Evolutionary conservation across 164 flowering plant species (phyloP).

Genomic region (Berberis vulgaris): DNA sequence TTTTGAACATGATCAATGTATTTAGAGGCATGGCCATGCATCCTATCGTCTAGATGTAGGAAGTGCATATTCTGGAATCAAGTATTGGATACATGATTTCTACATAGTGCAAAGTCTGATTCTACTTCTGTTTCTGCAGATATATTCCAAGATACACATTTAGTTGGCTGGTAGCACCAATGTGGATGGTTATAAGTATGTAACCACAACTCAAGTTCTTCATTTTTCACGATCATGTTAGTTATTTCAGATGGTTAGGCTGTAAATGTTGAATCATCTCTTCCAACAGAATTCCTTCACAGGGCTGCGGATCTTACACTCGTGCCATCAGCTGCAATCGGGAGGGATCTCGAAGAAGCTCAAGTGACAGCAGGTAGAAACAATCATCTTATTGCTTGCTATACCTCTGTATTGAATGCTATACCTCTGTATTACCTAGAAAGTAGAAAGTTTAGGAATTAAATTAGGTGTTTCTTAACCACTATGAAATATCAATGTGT

Average conservation of each 20-base stretch:
- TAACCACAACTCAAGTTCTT: conserved; percentile 5
- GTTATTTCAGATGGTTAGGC: conserved; percentile 4
- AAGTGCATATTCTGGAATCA: too few species aligned
- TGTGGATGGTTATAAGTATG: conserved; percentile 96
- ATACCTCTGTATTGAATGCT: background rate
- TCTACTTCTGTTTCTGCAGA: conserved; percentile 32
- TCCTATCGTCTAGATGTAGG: too few species aligned
- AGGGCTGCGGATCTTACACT: conserved; percentile 95
- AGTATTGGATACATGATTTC: too few species aligned
- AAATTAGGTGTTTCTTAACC: background rate
- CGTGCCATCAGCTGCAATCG: conserved; percentile 93
- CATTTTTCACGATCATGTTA: background rate
- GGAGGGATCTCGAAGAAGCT: conserved; percentile 63
- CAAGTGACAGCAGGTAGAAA: conserved; percentile 70
- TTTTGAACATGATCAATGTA: background rate
- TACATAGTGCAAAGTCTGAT: background rate
- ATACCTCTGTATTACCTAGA: background rate
- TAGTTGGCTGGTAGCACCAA: conserved; percentile 95
- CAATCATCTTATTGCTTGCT: background rate
- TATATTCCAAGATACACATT: conserved; percentile 98
- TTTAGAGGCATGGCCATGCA: too few species aligned
- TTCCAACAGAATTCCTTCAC: conserved; percentile 75
- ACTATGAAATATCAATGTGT: too few species aligned
- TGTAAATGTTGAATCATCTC: conserved; percentile 3
- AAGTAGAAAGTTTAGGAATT: background rate